Percentiles rank a stretch among this genome's conserved stretches.
phyloP scores from a whole-genome alignment of 2,329 filamentous ascomycete genomes.

The Cladosporium sp. region DNA sequence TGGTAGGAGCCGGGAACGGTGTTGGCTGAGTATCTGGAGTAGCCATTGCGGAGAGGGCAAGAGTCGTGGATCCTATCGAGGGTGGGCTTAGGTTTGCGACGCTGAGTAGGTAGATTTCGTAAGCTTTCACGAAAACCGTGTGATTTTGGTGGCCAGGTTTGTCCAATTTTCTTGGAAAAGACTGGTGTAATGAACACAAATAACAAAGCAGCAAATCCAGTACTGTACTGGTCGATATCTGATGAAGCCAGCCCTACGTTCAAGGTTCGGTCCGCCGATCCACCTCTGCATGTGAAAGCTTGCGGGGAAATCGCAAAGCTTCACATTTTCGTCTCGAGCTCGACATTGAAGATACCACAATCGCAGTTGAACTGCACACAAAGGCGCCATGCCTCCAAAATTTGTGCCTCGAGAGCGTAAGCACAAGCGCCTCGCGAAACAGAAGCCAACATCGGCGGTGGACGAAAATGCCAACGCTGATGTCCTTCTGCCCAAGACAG shows the following conservation, averaged over 20 bases:
- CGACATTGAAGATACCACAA: background rate
- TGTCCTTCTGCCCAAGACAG: constrained; percentile 42
- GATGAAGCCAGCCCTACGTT: background rate
- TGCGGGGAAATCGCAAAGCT: constrained; percentile 8
- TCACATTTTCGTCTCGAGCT: constrained; percentile 3
- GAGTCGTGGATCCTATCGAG: background rate
- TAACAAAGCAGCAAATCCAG: background rate
- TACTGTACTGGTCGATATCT: background rate
- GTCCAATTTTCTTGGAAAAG: too few relatives aligned
- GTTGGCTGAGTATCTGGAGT: constrained; percentile 4
- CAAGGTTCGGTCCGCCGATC: constrained; percentile 1
- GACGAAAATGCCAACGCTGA: constrained; percentile 42
- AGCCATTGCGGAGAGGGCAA: constrained; percentile 12
- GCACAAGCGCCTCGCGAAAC: constrained; percentile 58
- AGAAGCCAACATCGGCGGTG: constrained; percentile 38
- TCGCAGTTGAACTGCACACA: background rate
- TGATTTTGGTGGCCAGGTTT: too few relatives aligned
- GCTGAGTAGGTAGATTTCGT: background rate
- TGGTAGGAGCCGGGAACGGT: constrained; percentile 47
- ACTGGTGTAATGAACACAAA: too few relatives aligned
- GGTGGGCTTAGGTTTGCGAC: background rate
- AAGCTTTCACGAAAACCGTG: background rate
- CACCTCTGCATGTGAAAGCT: constrained; percentile 11
- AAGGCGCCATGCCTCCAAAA: constrained; percentile 35
- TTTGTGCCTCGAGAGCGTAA: constrained; percentile 54